Evolutionary conservation across 2,329 filamentous ascomycete species (phyloP), one percentile per base, ranked within the genome.

Genomic region (Cryphonectria radicalis): DNA sequence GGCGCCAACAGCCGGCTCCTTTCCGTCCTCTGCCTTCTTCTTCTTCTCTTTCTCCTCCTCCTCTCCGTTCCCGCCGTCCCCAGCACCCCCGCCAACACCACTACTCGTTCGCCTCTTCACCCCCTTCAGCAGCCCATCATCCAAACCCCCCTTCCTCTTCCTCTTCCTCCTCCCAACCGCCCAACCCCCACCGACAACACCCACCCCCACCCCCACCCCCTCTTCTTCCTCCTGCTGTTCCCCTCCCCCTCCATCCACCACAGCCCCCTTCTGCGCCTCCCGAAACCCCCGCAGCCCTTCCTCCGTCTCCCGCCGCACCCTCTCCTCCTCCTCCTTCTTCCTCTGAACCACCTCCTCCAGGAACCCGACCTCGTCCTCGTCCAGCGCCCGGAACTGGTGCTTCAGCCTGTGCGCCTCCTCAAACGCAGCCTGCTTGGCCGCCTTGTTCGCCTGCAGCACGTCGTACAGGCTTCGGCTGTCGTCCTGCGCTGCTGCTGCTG

Each of bases 391-490:
- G 79, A 94, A 95, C 82, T 95, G 93, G 77, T 95, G 93, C 77
- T 89, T 88, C 67, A 95, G 83, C 74, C 87, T 87, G 74, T 86
- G 87, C 6, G 90, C 86, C 80, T 95, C 93, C 79, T 94, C 93
- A 79, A 94, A 94, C 11, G 91, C 92, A 28, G 93, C 92, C 82
- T 95, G 92, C 81, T 95, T 95, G 71, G 92, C 92, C 74, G 90
- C 92, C 88, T 95, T 95, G 81, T 96, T 96, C 60, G 91, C 93
- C 81, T 95, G 91, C 67, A 96, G 81, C 2, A 92, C 86, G 60
- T 95, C 93, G 78, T 87, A 96, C 40, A 96, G 84, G 90, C 75
- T 91, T 88, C 32, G 50, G 46, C 35, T 50, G 7, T 40, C 68
- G 59, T 59, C 69, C 7, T 46, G 82, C 84, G 25, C 84, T 81